Evolutionary conservation across 495 filamentous ascomycete species (phyloP).

Genomic region (Bacidia rubella): DNA sequence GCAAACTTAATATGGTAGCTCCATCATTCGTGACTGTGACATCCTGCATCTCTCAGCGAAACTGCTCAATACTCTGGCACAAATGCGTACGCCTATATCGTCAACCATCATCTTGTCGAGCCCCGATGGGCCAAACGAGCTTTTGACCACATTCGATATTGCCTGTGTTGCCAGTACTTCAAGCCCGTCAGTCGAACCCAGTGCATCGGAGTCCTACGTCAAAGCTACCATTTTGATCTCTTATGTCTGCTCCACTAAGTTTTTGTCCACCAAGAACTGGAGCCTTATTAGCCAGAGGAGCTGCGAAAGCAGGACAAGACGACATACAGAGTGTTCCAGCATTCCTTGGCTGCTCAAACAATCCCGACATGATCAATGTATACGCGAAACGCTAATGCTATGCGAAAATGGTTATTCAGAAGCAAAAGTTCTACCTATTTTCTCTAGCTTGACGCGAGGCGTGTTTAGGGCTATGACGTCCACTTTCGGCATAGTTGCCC

Average conservation of each 20-base stretch:
- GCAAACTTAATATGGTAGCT: slow-evolving; percentile 84
- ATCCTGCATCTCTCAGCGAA: slow-evolving; percentile 46
- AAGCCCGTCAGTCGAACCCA: slow-evolving; percentile 13
- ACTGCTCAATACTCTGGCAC: slow-evolving; percentile 11
- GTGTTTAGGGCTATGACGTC: not conserved
- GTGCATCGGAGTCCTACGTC: not conserved
- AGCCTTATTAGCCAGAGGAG: not conserved
- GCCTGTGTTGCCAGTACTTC: slow-evolving; percentile 87
- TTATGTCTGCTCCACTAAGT: slow-evolving; percentile 79
- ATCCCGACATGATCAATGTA: slow-evolving; percentile 62
- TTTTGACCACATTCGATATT: slow-evolving; percentile 97
- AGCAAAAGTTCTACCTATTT: not conserved
- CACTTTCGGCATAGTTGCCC: not conserved
- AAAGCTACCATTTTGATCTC: slow-evolving; percentile 80
- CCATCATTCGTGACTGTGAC: slow-evolving; percentile 99
- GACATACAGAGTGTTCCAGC: slow-evolving; percentile 66
- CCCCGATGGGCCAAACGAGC: slow-evolving; percentile 92
- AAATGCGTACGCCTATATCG: slow-evolving; percentile 71
- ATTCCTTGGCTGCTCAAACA: slow-evolving; percentile 82
- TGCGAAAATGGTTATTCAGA: too few relatives aligned
- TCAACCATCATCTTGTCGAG: slow-evolving; percentile 99
- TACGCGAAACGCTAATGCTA: too few relatives aligned
- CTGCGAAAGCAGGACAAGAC: not conserved
- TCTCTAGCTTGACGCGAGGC: not conserved
- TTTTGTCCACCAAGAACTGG: slow-evolving; percentile 18